Evolutionary conservation across 306 rosid species (phyloP), one percentile per base, ranked within the genome.

Genomic region (Vigna trinervia): DNA sequence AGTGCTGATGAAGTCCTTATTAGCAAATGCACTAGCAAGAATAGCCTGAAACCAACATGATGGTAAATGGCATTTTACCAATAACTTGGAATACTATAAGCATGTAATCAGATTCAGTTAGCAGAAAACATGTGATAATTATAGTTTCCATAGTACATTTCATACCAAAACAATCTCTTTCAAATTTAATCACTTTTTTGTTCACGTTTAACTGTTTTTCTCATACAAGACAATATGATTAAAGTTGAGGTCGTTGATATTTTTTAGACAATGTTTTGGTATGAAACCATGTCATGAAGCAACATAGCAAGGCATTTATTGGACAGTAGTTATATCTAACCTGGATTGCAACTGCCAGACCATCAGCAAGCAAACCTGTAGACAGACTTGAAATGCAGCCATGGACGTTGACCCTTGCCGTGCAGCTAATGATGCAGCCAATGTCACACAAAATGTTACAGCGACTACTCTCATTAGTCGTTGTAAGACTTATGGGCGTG

Each of bases 351-450:
- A 94, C 96, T 26, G 98, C 98, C 8, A 94, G 85, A 76, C 98
- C 97, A 65, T 94, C 98, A 0, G 98, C 93, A 46, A 94, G 93
- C 97, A 94, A 85, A 94, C 81, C 82, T 94, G 98, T 81, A 94
- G 86, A 83, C 97, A 94, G 60, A 94, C 93, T 84, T 94, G 98
- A 86, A 92, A 94, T 63, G 98, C 98, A 28, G 98, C 98, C 98
- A 94, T 94, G 45, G 93, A 85, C 48, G 92, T 92, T 14, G 98
- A 1, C 59, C 98, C 98, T 50, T 84, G 87, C 15, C 95, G 90
- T 67, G 98, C 98, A 70, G 98, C 92, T 82, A 94, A 78, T 6
- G 98, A 94, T 28, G 97, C 96, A 43, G 95, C 88, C 69, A 94
- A 85, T 0, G 98, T 94, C 89, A 94, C 98, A 50, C 98, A 92